phyloP scores from a whole-genome alignment of 495 filamentous ascomycete genomes.

The Aeminium ludgeri region DNA sequence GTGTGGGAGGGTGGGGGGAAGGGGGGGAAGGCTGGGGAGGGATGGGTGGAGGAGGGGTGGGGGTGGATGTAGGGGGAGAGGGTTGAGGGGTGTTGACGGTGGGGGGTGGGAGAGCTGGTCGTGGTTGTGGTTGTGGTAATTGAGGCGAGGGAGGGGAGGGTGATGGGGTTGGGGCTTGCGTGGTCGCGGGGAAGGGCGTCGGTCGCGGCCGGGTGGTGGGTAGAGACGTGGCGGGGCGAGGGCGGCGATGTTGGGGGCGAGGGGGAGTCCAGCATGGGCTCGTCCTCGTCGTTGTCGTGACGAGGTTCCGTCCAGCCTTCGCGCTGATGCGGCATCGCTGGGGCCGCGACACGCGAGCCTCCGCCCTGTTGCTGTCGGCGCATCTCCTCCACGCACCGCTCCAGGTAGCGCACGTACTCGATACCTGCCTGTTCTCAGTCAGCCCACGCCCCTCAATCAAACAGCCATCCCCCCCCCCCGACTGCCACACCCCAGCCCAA shows the following conservation, averaged over 20 bases:
- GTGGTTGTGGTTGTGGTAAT: conserved; percentile 4
- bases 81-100: conserved; percentile 19
- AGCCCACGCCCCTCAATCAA: neutral
- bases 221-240: too few relatives aligned
- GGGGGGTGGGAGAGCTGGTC: conserved; percentile 4
- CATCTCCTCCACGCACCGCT: conserved; percentile 70
- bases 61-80: conserved; percentile 69
- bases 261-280: conserved; percentile 20
- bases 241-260: too few relatives aligned
- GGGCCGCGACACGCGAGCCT: neutral
- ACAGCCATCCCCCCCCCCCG: too few relatives aligned
- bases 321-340: neutral
- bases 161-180: conserved; percentile 11
- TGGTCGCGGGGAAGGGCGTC: too few relatives aligned
- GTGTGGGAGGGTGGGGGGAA: too few relatives aligned
- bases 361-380: conserved; percentile 33
- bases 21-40: conserved; percentile 14
- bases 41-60: conserved; percentile 35
- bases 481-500: neutral
- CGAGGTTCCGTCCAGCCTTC: conserved; percentile 10
- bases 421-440: conserved; percentile 61
- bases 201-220: conserved; percentile 7
- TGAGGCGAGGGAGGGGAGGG: conserved; percentile 7
- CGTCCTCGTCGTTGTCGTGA: conserved; percentile 21
- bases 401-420: conserved; percentile 88